Percentiles rank a stretch among this genome's conserved stretches.
phyloP scores from a whole-genome alignment of 2,329 filamentous ascomycete species.

The Phoma sp. region DNA sequence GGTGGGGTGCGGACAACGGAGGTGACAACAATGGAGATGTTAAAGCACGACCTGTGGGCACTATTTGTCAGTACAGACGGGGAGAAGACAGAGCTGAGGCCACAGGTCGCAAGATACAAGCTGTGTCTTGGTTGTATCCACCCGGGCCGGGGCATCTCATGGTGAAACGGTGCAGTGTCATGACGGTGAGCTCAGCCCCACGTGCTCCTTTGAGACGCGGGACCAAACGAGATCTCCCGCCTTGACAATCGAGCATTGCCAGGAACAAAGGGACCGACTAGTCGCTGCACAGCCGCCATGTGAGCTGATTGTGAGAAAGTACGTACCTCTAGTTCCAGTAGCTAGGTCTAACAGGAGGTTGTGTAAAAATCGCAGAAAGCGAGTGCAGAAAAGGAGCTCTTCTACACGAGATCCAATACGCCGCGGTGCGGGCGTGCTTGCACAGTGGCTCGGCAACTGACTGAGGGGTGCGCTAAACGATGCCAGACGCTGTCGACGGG shows the following conservation, averaged over 20 bases:
- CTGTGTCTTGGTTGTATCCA: constrained; percentile 24
- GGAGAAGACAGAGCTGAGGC: constrained; percentile 15
- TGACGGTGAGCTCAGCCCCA: constrained; percentile 31
- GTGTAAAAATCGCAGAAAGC: not conserved
- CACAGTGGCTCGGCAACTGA: constrained; percentile 16
- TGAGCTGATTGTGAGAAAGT: not conserved
- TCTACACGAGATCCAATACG: constrained; percentile 1
- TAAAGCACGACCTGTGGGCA: constrained; percentile 17
- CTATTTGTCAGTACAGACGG: constrained; percentile 30
- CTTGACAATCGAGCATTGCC: constrained; percentile 11
- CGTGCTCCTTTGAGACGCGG: constrained; percentile 29
- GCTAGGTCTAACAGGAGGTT: constrained; percentile 2
- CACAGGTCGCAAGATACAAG: constrained; percentile 27
- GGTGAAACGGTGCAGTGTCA: constrained; percentile 38
- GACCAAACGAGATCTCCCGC: constrained; percentile 12
- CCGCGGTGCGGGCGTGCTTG: constrained; percentile 8
- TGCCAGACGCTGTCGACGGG: constrained; percentile 12
- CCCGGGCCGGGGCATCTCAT: constrained; percentile 20
- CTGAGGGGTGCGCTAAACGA: constrained; percentile 17
- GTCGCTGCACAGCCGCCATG: constrained; percentile 14
- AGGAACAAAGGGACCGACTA: constrained; percentile 8
- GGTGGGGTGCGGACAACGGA: constrained; percentile 3
- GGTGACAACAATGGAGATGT: constrained; percentile 5
- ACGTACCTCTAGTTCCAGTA: constrained; percentile 12
- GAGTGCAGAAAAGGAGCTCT: constrained; percentile 4